Base-by-base conservation (phyloP, 331 rosid genomes). In the Malus hybrid region DNA sequence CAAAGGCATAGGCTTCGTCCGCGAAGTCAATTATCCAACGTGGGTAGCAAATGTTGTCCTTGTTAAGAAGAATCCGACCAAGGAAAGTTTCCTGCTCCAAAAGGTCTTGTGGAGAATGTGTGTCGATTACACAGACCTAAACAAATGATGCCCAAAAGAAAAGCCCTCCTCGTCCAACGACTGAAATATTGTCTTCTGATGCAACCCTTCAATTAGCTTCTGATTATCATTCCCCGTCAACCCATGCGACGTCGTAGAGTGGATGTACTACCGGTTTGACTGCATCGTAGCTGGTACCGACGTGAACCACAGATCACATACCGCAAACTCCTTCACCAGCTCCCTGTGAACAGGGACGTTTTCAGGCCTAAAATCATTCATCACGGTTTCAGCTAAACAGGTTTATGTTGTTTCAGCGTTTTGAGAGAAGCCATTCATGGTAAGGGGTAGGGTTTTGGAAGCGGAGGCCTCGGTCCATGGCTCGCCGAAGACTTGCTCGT, bases 301-400 rank as follows among this genome's bases (percentile, higher is more conserved):
- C 31, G 96, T 90, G 19, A 93, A 93, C 97, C 97, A 92, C 63
- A 85, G 71, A 81, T 93, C 93, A 7, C 94, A 90, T 44, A 93
- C 88, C 3, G 85, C 95, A 66, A 88, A 93, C 77, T 93, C 95
- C 44, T 64, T 60, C 66, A 86, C 89, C 24, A 93, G 55, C 67
- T 87, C 87, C 36, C 48, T 56, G n/a, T 73, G 89, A 13, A 93
- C 88, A 48, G 87, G 81, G 1, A 90, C 86, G 31, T 59, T 42
- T 22, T 85, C 93, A 33, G 98, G 95, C 62, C 62, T 65, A 50
- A 85, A 90, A 59, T 94, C 96, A 59, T 83, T 93, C 96, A 93
- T 90, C 48, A 86, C 96, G 0, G 96, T 44, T 29, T 88, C 90
- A 0, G 77, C 67, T 86, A 85, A 10, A 11, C 81, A 80, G 14